Conservation (phyloP, 2,329 filamentous ascomycete species). For the Stemphylium vesicarium region DNA sequence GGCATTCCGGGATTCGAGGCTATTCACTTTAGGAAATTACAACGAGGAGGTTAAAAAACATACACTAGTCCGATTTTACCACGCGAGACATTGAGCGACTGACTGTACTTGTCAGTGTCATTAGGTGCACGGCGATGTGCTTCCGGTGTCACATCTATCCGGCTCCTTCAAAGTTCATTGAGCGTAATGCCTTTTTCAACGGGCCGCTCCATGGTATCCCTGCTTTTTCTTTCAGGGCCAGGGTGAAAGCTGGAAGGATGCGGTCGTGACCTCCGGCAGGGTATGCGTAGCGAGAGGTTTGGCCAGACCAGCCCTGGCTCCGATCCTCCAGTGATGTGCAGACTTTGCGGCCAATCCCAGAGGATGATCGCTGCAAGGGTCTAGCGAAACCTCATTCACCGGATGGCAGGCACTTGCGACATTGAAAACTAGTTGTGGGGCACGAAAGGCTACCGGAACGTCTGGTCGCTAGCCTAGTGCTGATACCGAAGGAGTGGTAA, state of each 20-base stretch:
- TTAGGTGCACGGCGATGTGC: no score
- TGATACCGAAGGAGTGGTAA: background rate
- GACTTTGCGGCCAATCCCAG: conserved; percentile 14
- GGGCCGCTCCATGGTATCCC: conserved; percentile 11
- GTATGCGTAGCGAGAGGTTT: background rate
- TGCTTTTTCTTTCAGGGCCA: background rate
- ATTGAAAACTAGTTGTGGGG: background rate
- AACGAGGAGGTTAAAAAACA: background rate
- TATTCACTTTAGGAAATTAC: background rate
- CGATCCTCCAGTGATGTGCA: conserved; percentile 10
- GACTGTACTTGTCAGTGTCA: no score
- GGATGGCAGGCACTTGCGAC: background rate
- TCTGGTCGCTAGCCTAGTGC: background rate
- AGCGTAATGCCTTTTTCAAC: conserved; percentile 1
- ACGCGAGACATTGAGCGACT: no score
- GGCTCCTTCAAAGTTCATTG: background rate
- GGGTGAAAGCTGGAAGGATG: no score
- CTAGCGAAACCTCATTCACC: conserved; percentile 9
- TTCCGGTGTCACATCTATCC: no score
- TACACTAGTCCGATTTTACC: no score
- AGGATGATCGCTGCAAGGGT: conserved; percentile 8
- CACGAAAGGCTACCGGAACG: background rate
- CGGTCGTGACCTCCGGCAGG: background rate
- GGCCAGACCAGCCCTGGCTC: conserved; percentile 11
- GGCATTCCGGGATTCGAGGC: no score